Base-by-base conservation (phyloP, 2,329 filamentous ascomycete species). In the Lomentospora prolificans region DNA sequence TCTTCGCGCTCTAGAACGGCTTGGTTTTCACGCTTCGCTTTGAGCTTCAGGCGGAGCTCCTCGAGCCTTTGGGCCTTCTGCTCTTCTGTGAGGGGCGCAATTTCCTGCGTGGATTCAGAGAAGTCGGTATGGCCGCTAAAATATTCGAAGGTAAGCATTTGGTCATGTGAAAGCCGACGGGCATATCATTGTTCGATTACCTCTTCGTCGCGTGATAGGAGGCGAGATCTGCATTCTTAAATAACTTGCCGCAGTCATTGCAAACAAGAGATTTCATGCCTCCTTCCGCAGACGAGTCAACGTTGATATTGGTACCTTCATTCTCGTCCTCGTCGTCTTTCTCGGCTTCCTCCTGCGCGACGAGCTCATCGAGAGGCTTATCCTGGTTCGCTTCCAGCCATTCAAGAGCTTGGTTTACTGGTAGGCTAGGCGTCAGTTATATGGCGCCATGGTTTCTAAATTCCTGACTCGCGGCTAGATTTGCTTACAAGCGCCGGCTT, bases 311-410 rank as follows among this genome's bases (percentile, higher is more conserved):
- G 31, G 78, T 75, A 8, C 74, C 74, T 12, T 60, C 76, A 2
- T 76, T 77, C 7, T 81, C 76, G 2, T 75, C 72, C 3, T 78
- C 72, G 27, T 76, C 77, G 3, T 69, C 70, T 1, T 69, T 67
- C 24, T 69, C 67, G 12, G 62, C 64, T 7, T 66, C 65, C 27
- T 65, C 62, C 19, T 63, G 62, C 12, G 66, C 63, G 60, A 88
- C 80, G 59, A 97, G 85, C 57, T 95, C 86, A 36, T 96, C 90
- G 44, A 96, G 68, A 1, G 88, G 78, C 63, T 88, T 95, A 69
- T 96, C 90, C 67, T 95, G 85, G 67, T 95, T 95, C 63, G 87
- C 82, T 67, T 95, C 91, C 1, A 99, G 81, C 94, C 94, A 99
- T 73, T 96, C 89, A 57, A 99, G 80, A 33, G 36, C 39, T 33